Base-by-base conservation (phyloP, 106 monocot genomes). In the Hemerocallis citrina region DNA sequence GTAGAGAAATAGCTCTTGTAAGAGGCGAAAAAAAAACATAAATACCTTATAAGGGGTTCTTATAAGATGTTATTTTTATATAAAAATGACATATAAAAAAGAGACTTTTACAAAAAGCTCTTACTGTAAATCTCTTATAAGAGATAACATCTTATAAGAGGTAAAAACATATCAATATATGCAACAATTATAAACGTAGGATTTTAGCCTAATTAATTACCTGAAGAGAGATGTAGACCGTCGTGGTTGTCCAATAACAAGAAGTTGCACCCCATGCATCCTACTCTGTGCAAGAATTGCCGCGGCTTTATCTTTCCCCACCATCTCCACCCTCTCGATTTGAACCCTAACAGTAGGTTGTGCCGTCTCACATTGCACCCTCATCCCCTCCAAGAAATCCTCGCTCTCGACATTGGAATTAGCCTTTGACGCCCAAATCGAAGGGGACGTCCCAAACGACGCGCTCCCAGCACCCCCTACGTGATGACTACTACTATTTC, bases 361-460 rank as follows among this genome's bases (percentile, higher is more conserved):
- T 56, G 68, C 63, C 32, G 57, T 35, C 29, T 45, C 23, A 68
- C 90, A 91, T 57, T 52, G 63, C 27, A 61, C 60, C 71, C 57
- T 71, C 90, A 91, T 91, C 11, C 48, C 65, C 28, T 81, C 79
- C 13, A 85, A 50, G 74, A 91, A 91, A 33, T 89, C 89, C 17
- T 20, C 54, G 7, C 49, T 66, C 9, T 22, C 65, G 13, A n/a
- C n/a, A n/a, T n/a, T n/a, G n/a, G n/a, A n/a, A n/a, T n/a, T n/a
- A n/a, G n/a, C n/a, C n/a, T n/a, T n/a, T n/a, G n/a, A n/a, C 7
- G 11, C 23, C 55, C 16, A 28, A n/a, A 47, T 47, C 47, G 20
- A 30, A 2, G 51, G 7, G 31, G 23, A 55, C 55, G 55, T 16
- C 23, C 24, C 16, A n/a, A 5, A 4, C 10, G 37, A 3, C 3